Evolutionary conservation across 2,329 filamentous ascomycete species (phyloP).

Genomic region (Nannizziopsis arthrosporioides): DNA sequence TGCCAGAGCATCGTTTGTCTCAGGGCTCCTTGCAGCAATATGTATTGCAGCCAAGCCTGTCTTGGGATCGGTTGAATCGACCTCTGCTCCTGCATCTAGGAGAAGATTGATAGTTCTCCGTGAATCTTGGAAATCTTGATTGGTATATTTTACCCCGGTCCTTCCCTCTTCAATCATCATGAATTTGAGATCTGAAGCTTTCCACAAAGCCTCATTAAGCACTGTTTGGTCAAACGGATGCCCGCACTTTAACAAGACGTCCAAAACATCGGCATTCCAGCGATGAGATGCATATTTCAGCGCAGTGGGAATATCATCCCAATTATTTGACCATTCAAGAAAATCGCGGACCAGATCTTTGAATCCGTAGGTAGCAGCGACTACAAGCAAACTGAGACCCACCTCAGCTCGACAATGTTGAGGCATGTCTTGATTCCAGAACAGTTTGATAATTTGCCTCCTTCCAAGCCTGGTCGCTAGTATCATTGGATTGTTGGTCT

Average conservation of each 20-base stretch:
- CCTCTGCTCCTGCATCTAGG: not conserved
- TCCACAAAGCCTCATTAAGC: not conserved
- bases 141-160: not conserved
- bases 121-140: not conserved
- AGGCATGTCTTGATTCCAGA: slow-evolving; percentile 3
- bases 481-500: not conserved
- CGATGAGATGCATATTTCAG: not conserved
- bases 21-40: not conserved
- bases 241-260: not conserved
- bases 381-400: not conserved
- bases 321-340: not conserved
- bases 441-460: not conserved
- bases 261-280: not conserved
- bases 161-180: not conserved
- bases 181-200: not conserved
- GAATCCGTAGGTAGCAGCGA: not conserved
- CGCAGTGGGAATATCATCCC: not conserved
- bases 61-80: not conserved
- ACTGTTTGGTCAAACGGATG: not conserved
- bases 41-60: not conserved
- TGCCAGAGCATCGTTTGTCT: not conserved
- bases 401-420: not conserved
- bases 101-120: not conserved
- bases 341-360: not conserved
- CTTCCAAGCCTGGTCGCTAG: not conserved